These are phyloP conservation scores for Blastobotrys elegans DNA, from an alignment of 1,139 yeast species.

Conservation along the genomic window DNA sequence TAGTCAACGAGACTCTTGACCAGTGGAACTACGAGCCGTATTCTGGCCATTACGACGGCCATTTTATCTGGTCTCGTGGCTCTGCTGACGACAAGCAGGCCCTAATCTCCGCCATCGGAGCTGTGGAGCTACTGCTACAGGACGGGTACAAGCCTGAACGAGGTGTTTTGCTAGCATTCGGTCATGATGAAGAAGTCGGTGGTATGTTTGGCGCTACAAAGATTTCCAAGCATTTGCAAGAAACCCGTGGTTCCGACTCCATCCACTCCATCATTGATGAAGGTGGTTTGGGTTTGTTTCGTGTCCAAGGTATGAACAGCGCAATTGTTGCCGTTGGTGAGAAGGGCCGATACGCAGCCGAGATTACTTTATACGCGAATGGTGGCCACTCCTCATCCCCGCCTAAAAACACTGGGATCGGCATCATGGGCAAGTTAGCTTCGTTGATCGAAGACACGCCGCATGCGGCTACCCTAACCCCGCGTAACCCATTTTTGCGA, in stretches of 20 bases:
- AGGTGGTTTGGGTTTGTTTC: conserved; percentile 42
- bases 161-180: conserved; percentile 54
- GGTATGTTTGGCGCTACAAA: conserved; percentile 54
- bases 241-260: conserved; percentile 52
- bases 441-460: conserved; percentile 49
- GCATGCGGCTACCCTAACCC: conserved; percentile 42
- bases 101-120: conserved; percentile 52
- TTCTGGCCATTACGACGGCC: conserved; percentile 61
- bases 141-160: conserved; percentile 49
- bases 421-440: conserved; percentile 56
- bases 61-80: conserved; percentile 58
- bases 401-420: conserved; percentile 68
- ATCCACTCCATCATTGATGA: conserved; percentile 61
- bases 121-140: conserved; percentile 48
- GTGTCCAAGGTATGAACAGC: conserved; percentile 42
- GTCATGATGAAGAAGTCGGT: conserved; percentile 62
- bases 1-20: conserved; percentile 50
- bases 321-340: conserved; percentile 63
- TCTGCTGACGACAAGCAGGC: conserved; percentile 58
- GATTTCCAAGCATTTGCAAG: conserved; percentile 42
- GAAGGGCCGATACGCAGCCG: conserved; percentile 58
- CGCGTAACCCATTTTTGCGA: conserved; percentile 47
- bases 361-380: conserved; percentile 49
- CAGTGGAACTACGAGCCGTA: conserved; percentile 72
- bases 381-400: conserved; percentile 76